Evolutionary conservation across 108 stramenopile genomes (phyloP), one percentile per base, ranked within the genome.

Genomic region (Skeletonema potamos): DNA sequence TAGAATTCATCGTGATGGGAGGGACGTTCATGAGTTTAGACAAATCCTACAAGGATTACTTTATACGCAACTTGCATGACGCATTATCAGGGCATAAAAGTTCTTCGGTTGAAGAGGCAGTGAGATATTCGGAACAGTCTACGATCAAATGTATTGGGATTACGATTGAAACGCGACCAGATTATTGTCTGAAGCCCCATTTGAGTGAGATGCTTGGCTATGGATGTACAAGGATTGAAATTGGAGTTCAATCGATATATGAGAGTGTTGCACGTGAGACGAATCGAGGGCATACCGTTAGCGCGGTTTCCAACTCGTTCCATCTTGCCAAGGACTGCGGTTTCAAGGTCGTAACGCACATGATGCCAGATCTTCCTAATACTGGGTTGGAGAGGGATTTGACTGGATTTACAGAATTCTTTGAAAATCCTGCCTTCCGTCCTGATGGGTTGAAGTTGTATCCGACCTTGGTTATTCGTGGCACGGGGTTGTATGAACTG

Each of bases 291-390:
- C 97, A 97, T 84, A 96, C 92, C 13, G 94, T 96, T 8, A 90
- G 81, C 17, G 96, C 94, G 18, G 96, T 97, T 9, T 87, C 84
- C 55, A 88, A 94, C 77, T 96, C 96, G 36, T 96, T 98, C 76
- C 92, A 92, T 58, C 68, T 98, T 51, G 95, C 95, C 33, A 97
- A 97, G 73, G 97, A 99, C 73, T 96, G 93, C 69, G 96, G 96
- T 3, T 99, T 95, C 90, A 94, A 98, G 83, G 96, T 99, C 33
- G 98, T 97, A 18, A 92, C 91, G 11, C 98, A 99, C 75, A 92
- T 99, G 88, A 99, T 99, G 98, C 98, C 98, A 0, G 96, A 97
- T 78, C 72, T 99, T 41, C 98, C 98, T 41, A 96, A 96, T 82
- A 95, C 87, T 77, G 96, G 96, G 7, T 84, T 85, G 56, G 98